Base-by-base conservation (phyloP, 2,329 filamentous ascomycete genomes). In the Penicillium sp. region DNA sequence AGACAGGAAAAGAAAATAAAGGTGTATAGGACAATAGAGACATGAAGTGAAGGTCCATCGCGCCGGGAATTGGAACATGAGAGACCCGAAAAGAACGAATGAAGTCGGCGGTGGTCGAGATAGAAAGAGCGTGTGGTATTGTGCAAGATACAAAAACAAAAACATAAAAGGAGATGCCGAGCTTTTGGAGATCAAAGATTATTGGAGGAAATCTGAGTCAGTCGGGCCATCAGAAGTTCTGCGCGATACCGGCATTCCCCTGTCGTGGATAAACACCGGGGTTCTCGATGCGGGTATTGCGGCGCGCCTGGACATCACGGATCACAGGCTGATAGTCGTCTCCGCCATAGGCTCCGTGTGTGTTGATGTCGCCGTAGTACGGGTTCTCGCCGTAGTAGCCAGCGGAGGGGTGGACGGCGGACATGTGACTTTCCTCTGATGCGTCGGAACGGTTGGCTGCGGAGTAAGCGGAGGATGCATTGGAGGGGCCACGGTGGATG, bases 391-490 rank as follows among this genome's bases (percentile, higher is more conserved):
- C 76, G 63, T 83, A 82, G 68, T 81, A 82, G 42, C 80, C 78
- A 52, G 78, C 77, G 24, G 77, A 72, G 53, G 78, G 76, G 59
- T 76, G 73, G 4, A 66, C 71, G 18, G 69, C 71, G 14, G 77
- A 76, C 68, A 82, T 75, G 35, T 79, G 78, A 53, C 78, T 79
- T 42, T 85, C 83, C 20, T 79, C 81, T 14, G 83, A 86, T 20
- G 78, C 75, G 59, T 87, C 84, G 0, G 93, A 97, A 57, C 85
- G 85, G 43, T 85, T 87, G 8, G 86, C 89, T 13, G 87, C 88
- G 61, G 92, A 97, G 77, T 97, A 99, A 1, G 90, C 92, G 0
- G 94, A 97, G 0, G 94, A 99, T 6, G 94, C 94, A 69, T 97
- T 97, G 6, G 93, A 97, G 2, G 91, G 87, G 1, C 94, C 94